Evolutionary conservation across 2,329 filamentous ascomycete genomes (phyloP).

Genomic region (Alternaria gaisen): DNA sequence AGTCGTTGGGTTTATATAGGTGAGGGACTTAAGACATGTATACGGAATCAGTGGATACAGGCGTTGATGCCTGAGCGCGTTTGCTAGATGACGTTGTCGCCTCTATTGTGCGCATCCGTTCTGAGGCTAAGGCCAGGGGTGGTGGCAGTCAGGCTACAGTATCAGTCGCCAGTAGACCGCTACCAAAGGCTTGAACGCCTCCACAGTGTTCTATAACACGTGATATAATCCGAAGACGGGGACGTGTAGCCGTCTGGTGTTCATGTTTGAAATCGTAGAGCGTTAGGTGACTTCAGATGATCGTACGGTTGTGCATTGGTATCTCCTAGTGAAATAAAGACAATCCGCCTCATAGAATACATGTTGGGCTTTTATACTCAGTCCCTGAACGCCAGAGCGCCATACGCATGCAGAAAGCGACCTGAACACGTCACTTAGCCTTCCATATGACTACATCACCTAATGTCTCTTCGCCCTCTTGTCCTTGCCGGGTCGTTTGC

Average conservation of each 20-base stretch:
- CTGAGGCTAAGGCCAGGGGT: background rate
- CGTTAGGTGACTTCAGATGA: background rate
- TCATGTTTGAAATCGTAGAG: background rate
- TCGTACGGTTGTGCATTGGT: constrained; percentile 20
- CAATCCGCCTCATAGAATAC: constrained; percentile 5
- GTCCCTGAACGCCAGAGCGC: constrained; percentile 37
- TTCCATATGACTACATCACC: background rate
- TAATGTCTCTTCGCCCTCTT: constrained; percentile 46
- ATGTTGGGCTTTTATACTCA: constrained; percentile 22
- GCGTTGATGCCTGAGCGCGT: background rate
- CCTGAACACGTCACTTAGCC: background rate
- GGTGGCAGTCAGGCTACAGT: background rate
- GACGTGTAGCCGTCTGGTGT: constrained; percentile 9
- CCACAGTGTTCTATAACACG: background rate
- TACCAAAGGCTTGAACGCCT: background rate
- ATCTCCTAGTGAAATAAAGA: constrained; percentile 20
- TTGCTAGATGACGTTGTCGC: constrained; percentile 4
- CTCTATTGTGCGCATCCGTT: background rate
- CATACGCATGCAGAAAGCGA: constrained; percentile 24
- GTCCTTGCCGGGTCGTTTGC: constrained; percentile 46
- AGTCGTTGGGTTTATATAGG: background rate
- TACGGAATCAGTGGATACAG: background rate
- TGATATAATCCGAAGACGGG: background rate
- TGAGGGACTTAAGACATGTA: background rate
- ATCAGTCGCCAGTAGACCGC: background rate